phyloP scores from a whole-genome alignment of 2,329 filamentous ascomycete species.

The Microsporum canis region DNA sequence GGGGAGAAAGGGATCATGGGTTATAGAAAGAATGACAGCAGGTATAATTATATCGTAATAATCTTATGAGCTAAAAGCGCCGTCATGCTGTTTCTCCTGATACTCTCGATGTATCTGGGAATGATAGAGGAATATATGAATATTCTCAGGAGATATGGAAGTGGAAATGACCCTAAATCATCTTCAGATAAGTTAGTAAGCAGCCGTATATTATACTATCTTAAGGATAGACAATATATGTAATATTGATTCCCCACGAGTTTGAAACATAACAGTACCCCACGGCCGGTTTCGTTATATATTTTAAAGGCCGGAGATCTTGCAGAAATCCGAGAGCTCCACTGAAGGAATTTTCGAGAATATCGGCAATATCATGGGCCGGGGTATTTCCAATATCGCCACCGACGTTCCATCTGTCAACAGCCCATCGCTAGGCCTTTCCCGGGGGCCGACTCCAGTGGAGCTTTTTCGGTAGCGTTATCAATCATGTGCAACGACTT shows the following conservation, averaged over 20 bases:
- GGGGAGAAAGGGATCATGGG: slow-evolving; percentile 9
- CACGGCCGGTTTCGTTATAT: slow-evolving; percentile 32
- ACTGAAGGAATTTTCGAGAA: slow-evolving; percentile 26
- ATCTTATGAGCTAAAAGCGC: slow-evolving; percentile 22
- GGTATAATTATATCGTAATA: slow-evolving; percentile 14
- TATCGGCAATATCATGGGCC: slow-evolving; percentile 18
- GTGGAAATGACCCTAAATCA: slow-evolving; percentile 20
- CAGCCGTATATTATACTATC: slow-evolving; percentile 32
- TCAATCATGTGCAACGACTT: too few species aligned
- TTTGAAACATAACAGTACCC: slow-evolving; percentile 17
- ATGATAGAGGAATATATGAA: slow-evolving; percentile 21
- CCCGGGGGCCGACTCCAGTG: neutral
- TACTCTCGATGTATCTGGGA: slow-evolving; percentile 35
- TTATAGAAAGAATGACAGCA: slow-evolving; percentile 13
- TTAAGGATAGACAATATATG: slow-evolving; percentile 30
- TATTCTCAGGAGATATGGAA: slow-evolving; percentile 26
- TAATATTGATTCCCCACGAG: slow-evolving; percentile 20
- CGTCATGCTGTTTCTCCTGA: slow-evolving; percentile 29
- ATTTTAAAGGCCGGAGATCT: slow-evolving; percentile 25
- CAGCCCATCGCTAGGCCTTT: neutral
- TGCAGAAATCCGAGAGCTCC: slow-evolving; percentile 34
- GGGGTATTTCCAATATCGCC: slow-evolving; percentile 18
- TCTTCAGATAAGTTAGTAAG: slow-evolving; percentile 15
- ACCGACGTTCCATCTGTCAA: slow-evolving; percentile 8
- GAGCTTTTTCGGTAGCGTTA: neutral